phyloP scores from a whole-genome alignment of 2,329 filamentous ascomycete genomes.

The Alternaria metachromatica region DNA sequence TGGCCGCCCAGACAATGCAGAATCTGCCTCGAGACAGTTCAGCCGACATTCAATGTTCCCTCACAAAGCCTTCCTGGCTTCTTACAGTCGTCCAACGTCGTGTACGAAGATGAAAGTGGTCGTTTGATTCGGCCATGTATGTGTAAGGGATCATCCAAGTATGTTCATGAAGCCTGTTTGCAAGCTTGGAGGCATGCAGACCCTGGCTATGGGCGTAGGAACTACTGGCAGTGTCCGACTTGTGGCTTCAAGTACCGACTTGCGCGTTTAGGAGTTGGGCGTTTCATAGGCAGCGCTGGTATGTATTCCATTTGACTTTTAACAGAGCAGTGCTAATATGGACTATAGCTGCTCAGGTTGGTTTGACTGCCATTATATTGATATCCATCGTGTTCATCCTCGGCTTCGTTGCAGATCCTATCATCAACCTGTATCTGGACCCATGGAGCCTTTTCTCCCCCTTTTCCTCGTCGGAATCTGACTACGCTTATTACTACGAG shows the following conservation, averaged over 20 bases:
- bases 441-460: constrained; percentile 59
- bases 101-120: constrained; percentile 77
- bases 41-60: constrained; percentile 64
- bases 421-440: constrained; percentile 87
- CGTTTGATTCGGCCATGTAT: constrained; percentile 87
- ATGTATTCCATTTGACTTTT: constrained; percentile 20
- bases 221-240: constrained; percentile 87
- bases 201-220: constrained; percentile 67
- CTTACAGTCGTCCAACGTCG: constrained; percentile 65
- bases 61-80: constrained; percentile 63
- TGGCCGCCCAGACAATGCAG: constrained; percentile 81
- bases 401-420: constrained; percentile 90
- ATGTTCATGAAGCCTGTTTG: constrained; percentile 92
- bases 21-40: constrained; percentile 81
- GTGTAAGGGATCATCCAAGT: constrained; percentile 91
- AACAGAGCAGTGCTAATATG: constrained; percentile 18
- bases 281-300: constrained; percentile 60
- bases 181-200: constrained; percentile 81
- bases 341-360: constrained; percentile 63
- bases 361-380: constrained; percentile 75
- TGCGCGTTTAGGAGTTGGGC: constrained; percentile 76
- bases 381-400: constrained; percentile 77
- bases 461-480: constrained; percentile 27
- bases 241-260: constrained; percentile 85
- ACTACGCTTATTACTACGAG: constrained; percentile 41